Base-by-base conservation (phyloP, 768 basidiomycete species). In the Termitomyces sp. region DNA sequence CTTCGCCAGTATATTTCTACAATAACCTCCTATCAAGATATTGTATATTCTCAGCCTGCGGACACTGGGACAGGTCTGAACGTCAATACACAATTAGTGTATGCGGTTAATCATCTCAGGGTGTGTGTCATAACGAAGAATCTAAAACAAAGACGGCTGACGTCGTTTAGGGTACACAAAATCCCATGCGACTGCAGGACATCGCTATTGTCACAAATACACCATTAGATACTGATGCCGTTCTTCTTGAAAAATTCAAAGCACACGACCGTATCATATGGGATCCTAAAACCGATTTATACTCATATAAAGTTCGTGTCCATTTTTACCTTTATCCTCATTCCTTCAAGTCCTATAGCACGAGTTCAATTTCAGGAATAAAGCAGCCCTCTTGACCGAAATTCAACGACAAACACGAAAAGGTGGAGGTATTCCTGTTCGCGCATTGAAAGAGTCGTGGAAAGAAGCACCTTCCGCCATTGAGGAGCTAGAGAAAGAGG, bases 381-480 rank as follows among this genome's bases (percentile, higher is more conserved):
- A 94, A 73, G 85, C 84, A 3, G 84, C 91, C 0, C 77, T 96
- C 3, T 71, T 96, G 16, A 88, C 85, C 0, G 90, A 95, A 68
- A 91, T 97, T 37, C 90, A 93, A 65, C 84, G 89, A 1, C 85
- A 90, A 63, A 89, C 90, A 2, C 83, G 85, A 28, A 87, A 86
- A 62, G 92, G 91, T 11, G 88, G 91, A 2, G 93, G 93, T 3
- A 83, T 96, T 30, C 83, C 91, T 14, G 87, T 96, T 30, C 84
- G 91, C 19, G 79, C 84, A 1, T 74, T 97, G 41, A 93, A 94
- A 65, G 93, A 96, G 67, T 88, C 89, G 14, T 97, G 94, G 92
- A 89, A 91, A 63, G 89, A 91, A 61, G 89, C 93, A 0, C 86
- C 88, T 1, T 73, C 78, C 43, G 90, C 89, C 0, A 86, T 95